Evolutionary conservation across 441 rosid genomes (phyloP), one percentile per base, ranked within the genome.

Genomic region (Syzygium malaccense): DNA sequence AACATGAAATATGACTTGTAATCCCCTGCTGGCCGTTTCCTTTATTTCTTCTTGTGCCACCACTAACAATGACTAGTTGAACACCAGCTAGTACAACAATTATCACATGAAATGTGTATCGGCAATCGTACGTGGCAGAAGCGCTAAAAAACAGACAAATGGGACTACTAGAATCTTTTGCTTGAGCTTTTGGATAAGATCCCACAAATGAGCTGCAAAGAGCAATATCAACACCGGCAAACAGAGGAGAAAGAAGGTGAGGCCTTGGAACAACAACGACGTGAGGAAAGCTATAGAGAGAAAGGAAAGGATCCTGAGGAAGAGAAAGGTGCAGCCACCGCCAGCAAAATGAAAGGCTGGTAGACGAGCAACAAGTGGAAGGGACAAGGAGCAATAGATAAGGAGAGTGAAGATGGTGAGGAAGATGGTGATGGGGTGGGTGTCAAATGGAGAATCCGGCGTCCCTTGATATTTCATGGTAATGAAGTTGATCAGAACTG

Each of bases 111-210:
- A 66, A n/a, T n/a, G 33, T n/a, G 14, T 1, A 0, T 62, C 33
- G 19, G 4, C 3, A 17, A 4, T 10, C 3, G 25, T 32, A 33
- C 0, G 0, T 18, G 75, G 13, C 41, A 32, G 4, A 66, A 32
- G 3, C 23, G 41, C 41, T 66, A 66, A 66, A 41, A 17, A 30
- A 66, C 6, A 45, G 41, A 66, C 23, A 8, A 9, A 9, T 17
- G 78, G 23, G 13, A n/a, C 12, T 66, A 8, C 41, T 30, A 66
- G 19, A 18, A 32, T 66, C 78, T 32, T 66, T 66, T 66, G 78
- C 41, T 66, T 66, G 13, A 17, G 45, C 41, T 32, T 66, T 25
- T 66, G 45, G 9, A 66, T 18, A 4, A 66, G 23, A 66, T 4
- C 20, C 41, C 78, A 66, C 12, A 33, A 32, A 45, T 19, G 45